A percentile compares a stretch with the other conserved stretches of the same genome.
Conservation (phyloP, 306 rosid genomes). For the Sindora glabra region DNA sequence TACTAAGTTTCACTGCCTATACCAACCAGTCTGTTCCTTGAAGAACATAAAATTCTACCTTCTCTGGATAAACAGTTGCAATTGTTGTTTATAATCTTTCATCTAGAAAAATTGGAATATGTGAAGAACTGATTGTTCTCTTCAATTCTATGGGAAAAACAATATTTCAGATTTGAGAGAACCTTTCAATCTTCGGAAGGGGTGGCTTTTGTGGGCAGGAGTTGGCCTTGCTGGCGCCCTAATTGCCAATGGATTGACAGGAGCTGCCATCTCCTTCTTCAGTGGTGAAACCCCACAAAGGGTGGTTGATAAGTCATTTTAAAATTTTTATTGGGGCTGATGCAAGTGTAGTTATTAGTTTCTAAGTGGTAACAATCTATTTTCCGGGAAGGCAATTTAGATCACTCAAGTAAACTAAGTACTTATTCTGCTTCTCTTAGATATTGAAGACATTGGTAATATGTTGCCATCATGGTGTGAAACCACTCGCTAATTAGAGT, state of each 20-base stretch:
- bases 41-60: not conserved
- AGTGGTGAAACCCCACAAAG: constrained; percentile 68
- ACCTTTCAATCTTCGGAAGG: constrained; percentile 73
- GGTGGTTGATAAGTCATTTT: constrained; percentile 47
- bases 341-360: constrained; percentile 7
- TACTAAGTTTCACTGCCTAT: not conserved
- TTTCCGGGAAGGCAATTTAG: not conserved
- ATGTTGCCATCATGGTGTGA: not conserved
- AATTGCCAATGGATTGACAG: constrained; percentile 57
- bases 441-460: not conserved
- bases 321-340: constrained; percentile 1
- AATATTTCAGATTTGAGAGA: constrained; percentile 63
- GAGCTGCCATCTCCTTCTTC: constrained; percentile 56
- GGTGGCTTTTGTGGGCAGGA: constrained; percentile 98
- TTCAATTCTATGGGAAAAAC: constrained; percentile 5
- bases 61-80: not conserved
- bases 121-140: not conserved
- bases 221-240: constrained; percentile 83
- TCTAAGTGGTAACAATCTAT: not conserved
- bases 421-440: not conserved
- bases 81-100: not conserved
- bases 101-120: constrained; percentile 9
- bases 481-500: constrained; percentile 1
- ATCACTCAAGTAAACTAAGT: not conserved
- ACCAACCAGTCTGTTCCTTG: not conserved